phyloP scores from a whole-genome alignment of 2,329 filamentous ascomycete genomes.

The Pseudohalonectria lignicola region DNA sequence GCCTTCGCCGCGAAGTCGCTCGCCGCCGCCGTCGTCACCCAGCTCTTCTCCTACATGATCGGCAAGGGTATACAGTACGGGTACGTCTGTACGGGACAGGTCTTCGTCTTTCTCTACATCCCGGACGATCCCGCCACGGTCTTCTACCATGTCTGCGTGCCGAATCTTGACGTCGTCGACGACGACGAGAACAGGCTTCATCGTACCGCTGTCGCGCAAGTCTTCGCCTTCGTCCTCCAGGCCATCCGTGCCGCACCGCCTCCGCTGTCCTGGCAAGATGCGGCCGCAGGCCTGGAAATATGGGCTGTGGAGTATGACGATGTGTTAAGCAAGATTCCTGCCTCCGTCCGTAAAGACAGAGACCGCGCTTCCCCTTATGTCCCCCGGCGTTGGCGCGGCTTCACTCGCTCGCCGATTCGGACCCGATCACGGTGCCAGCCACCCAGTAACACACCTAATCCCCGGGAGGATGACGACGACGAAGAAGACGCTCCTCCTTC shows the following conservation, averaged over 20 bases:
- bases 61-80: slow-evolving; percentile 20
- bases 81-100: slow-evolving; percentile 20
- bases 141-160: slow-evolving; percentile 20
- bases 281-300: neutral
- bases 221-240: too few species aligned
- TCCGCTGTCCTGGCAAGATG: slow-evolving; percentile 18
- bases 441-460: too few species aligned
- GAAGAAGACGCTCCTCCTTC: too few species aligned
- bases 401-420: neutral
- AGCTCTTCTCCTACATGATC: slow-evolving; percentile 28
- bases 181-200: slow-evolving; percentile 21
- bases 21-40: slow-evolving; percentile 22
- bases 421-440: too few species aligned
- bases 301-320: neutral
- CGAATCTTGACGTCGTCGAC: slow-evolving; percentile 19
- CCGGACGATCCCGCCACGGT: slow-evolving; percentile 19
- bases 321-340: neutral
- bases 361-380: neutral
- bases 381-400: neutral
- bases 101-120: slow-evolving; percentile 23
- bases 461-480: too few species aligned
- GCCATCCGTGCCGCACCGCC: slow-evolving; percentile 18
- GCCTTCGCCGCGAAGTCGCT: slow-evolving; percentile 17
- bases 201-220: too few species aligned
- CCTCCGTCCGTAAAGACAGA: neutral